Conservation (phyloP, 306 rosid genomes). For the Glycine latifolia region DNA sequence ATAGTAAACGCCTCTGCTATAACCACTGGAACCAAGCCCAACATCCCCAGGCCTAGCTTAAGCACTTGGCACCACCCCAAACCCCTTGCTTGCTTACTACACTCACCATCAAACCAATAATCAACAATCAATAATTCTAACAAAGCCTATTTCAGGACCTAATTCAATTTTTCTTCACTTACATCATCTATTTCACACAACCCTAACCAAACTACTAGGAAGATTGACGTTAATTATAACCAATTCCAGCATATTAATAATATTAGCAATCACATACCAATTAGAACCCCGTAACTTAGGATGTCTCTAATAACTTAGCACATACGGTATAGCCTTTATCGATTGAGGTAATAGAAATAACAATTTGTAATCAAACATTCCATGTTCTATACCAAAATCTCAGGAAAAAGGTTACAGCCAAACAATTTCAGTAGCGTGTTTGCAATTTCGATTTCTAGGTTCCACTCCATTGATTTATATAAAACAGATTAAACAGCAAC, state of each 20-base stretch:
- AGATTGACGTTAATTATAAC: neutral
- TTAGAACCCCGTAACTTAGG: too few relatives aligned
- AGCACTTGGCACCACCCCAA: neutral
- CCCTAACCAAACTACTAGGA: neutral
- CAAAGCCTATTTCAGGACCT: neutral
- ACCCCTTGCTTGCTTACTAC: neutral
- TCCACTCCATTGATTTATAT: neutral
- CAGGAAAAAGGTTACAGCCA: neutral
- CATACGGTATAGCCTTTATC: too few relatives aligned
- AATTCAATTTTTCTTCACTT: neutral
- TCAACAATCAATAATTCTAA: neutral
- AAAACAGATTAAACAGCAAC: neutral
- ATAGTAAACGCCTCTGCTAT: neutral
- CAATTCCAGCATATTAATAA: neutral
- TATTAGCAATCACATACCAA: neutral
- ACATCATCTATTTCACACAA: neutral
- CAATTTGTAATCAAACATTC: too few relatives aligned
- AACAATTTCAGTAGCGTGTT: neutral
- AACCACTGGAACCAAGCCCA: too few relatives aligned
- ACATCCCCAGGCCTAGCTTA: neutral
- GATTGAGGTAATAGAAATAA: too few relatives aligned
- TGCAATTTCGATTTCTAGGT: neutral
- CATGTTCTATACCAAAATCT: neutral
- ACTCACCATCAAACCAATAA: neutral
- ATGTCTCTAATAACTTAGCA: too few relatives aligned